phyloP scores from a whole-genome alignment of 2,329 filamentous ascomycete genomes.

The Microsporum ferrugineum region DNA sequence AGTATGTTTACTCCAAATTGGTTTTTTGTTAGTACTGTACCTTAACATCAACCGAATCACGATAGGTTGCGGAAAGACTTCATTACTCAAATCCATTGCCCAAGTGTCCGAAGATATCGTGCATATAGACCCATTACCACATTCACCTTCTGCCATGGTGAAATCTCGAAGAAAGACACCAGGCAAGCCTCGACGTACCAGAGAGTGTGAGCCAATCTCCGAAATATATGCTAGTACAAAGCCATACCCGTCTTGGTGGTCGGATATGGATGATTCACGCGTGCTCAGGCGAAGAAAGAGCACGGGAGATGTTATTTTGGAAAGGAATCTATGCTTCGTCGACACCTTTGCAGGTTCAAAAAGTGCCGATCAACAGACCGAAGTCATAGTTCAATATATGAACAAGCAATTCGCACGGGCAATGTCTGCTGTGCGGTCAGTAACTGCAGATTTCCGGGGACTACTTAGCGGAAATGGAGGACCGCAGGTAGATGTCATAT shows the following conservation, averaged over 20 bases:
- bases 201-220: conserved; percentile 34
- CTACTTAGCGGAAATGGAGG: conserved; percentile 73
- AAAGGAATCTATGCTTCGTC: conserved; percentile 87
- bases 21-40: conserved; percentile 3
- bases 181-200: conserved; percentile 12
- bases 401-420: conserved; percentile 57
- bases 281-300: conserved; percentile 55
- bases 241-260: conserved; percentile 83
- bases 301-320: conserved; percentile 63
- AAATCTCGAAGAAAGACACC: conserved; percentile 6
- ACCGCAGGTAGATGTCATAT: conserved; percentile 68
- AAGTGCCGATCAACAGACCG: conserved; percentile 40
- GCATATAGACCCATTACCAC: conserved; percentile 60
- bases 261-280: conserved; percentile 58
- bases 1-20: conserved; percentile 38
- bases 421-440: conserved; percentile 49
- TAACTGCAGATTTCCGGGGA: conserved; percentile 62
- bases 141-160: conserved; percentile 13
- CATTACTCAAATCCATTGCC: conserved; percentile 75
- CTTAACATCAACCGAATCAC: background rate
- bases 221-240: conserved; percentile 72
- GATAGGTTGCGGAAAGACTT: conserved; percentile 74
- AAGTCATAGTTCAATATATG: conserved; percentile 57
- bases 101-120: conserved; percentile 85
- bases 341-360: conserved; percentile 59